Evolutionary conservation across 441 rosid genomes (phyloP), one percentile per base, ranked within the genome.

Genomic region (Capsella rubella): DNA sequence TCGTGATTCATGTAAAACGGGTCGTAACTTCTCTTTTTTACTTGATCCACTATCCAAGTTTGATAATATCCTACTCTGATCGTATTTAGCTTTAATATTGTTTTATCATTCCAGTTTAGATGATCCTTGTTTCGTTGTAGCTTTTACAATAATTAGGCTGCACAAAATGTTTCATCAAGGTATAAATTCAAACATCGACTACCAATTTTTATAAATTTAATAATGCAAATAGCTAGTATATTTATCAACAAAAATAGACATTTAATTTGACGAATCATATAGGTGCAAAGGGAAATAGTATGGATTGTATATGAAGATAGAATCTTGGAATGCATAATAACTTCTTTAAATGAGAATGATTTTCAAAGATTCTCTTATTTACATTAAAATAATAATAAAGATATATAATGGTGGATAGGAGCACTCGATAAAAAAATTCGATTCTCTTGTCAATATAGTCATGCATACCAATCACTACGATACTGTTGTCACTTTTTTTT

Each of bases 391-490:
- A 16, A 21, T 7, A 32, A 52, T 42, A 27, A 29, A 66, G 10
- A 32, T 39, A 32, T 39, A 58, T 37, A 31, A 52, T 67, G 58
- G 70, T 68, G 79, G 74, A 53, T 43, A 68, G 51, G 51, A 75
- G 58, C 74, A 75, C 74, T 69, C 13, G 45, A 35, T 6, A 13
- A 69, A 21, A 13, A 69, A 21, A 75, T 68, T 69, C 69, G 79
- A 69, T 69, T 69, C 51, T 45, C 15, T 69, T 69, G 65, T 62
- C 74, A 34, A 16, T 47, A 6, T 28, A 75, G 37, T 54, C 59
- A 69, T 21, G 2, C 25, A 21, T 56, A 75, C 46, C 46, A 54
- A 46, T 61, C 69, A 61, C 79, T 61, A 68, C 16, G 15, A 68
- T 28, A 62, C 25, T 34, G 8, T 46, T 46, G 28, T 29, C 63